phyloP scores from a whole-genome alignment of 2,329 filamentous ascomycete species.

The Fusarium pseudoanthophilum region DNA sequence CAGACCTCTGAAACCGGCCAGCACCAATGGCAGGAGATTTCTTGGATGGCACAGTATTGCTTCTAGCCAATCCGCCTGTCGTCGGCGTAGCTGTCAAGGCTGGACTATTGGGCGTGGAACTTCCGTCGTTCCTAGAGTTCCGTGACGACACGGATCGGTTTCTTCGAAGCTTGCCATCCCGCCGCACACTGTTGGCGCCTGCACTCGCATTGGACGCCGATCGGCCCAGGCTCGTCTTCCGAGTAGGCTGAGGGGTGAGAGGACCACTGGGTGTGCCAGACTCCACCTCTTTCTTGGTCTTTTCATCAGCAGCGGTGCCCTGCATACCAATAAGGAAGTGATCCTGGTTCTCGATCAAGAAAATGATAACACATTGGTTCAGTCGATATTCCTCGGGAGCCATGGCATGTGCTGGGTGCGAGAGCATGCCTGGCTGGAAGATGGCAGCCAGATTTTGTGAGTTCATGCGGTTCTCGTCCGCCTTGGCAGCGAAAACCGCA shows the following conservation, averaged over 20 bases:
- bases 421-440: constrained; percentile 96
- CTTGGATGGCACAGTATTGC: constrained; percentile 94
- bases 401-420: constrained; percentile 95
- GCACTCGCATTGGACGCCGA: constrained; percentile 90
- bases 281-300: constrained; percentile 70
- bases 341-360: constrained; percentile 97
- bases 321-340: constrained; percentile 99
- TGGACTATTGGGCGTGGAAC: constrained; percentile 75
- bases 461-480: constrained; percentile 96
- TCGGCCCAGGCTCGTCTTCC: constrained; percentile 64
- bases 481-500: constrained; percentile 96
- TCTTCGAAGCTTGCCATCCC: constrained; percentile 80
- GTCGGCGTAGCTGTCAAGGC: constrained; percentile 64
- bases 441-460: constrained; percentile 95
- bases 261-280: constrained; percentile 70
- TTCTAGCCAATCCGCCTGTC: constrained; percentile 68
- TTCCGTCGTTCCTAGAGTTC: constrained; percentile 79
- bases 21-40: constrained; percentile 79
- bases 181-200: constrained; percentile 85
- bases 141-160: constrained; percentile 95
- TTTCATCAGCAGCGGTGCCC: constrained; percentile 95
- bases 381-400: constrained; percentile 91
- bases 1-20: constrained; percentile 68
- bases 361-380: constrained; percentile 97
- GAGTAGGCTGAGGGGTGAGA: constrained; percentile 60